Conservation (phyloP, 2,329 filamentous ascomycete species). For the Colletotrichum trifolii region DNA sequence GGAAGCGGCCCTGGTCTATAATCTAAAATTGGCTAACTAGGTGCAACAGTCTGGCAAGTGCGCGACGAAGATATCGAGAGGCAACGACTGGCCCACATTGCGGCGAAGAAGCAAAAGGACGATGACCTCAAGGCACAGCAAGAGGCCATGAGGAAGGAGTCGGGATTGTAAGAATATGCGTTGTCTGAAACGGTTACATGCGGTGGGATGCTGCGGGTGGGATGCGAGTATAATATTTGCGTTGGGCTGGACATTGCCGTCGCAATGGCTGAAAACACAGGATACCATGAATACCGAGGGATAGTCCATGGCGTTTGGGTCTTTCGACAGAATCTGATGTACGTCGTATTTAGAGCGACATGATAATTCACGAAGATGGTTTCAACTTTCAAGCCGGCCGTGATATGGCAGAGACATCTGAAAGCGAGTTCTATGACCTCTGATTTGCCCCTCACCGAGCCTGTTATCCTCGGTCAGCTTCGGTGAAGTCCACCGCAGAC, state of each 20-base stretch:
- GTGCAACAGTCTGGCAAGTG: conserved; percentile 59
- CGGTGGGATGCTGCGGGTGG: background rate
- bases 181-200: background rate
- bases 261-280: conserved; percentile 18
- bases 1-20: conserved; percentile 45
- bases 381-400: too few species aligned
- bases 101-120: conserved; percentile 49
- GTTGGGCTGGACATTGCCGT: conserved; percentile 8
- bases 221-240: conserved; percentile 12
- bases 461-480: background rate
- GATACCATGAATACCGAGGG: conserved; percentile 31
- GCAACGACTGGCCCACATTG: conserved; percentile 50
- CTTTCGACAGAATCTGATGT: too few species aligned
- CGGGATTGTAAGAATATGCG: conserved; percentile 50
- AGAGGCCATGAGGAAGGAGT: conserved; percentile 62
- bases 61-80: conserved; percentile 60
- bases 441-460: background rate
- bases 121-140: conserved; percentile 56
- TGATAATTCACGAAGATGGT: background rate
- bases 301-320: conserved; percentile 23
- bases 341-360: background rate
- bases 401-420: too few species aligned
- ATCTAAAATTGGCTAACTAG: background rate
- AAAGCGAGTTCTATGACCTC: too few species aligned
- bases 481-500: conserved; percentile 13